These are phyloP conservation scores for Russula virescens DNA, from an alignment of 768 basidiomycete genomes.

Conservation along the genomic window DNA sequence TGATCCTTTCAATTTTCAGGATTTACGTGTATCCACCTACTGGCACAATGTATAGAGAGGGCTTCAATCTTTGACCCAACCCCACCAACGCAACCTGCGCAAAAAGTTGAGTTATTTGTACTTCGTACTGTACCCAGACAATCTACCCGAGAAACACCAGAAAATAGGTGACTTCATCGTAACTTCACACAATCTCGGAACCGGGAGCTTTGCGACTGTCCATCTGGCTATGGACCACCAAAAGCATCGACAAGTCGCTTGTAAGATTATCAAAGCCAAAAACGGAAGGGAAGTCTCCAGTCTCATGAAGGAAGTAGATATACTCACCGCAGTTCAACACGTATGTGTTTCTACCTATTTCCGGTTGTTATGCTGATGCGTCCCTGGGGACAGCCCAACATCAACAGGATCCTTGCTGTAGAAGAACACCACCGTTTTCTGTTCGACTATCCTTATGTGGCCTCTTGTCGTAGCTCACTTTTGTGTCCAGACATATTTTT, in stretches of 20 bases:
- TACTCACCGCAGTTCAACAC: constrained; percentile 65
- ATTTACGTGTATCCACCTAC: constrained; percentile 60
- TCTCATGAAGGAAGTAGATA: constrained; percentile 74
- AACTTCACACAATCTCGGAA: constrained; percentile 75
- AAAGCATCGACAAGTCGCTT: constrained; percentile 69
- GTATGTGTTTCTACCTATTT: constrained; percentile 35
- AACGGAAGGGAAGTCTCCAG: constrained; percentile 52
- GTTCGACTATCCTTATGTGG: constrained; percentile 31
- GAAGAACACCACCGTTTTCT: constrained; percentile 57
- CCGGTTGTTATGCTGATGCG: not conserved
- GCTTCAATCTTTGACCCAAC: constrained; percentile 55
- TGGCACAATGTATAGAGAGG: constrained; percentile 49
- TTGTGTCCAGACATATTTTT: constrained; percentile 59
- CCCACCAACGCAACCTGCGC: constrained; percentile 46
- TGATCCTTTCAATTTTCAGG: constrained; percentile 34
- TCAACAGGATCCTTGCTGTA: constrained; percentile 70
- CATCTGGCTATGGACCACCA: constrained; percentile 66
- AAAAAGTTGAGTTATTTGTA: constrained; percentile 42
- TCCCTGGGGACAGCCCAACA: constrained; percentile 54
- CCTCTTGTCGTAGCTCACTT: not conserved
- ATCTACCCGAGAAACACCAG: constrained; percentile 32
- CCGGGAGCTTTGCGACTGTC: constrained; percentile 77
- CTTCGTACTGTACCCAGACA: not conserved
- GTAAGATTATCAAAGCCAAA: constrained; percentile 71
- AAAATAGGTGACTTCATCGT: constrained; percentile 61